Evolutionary conservation across 495 filamentous ascomycete genomes (phyloP).

Genomic region (Hypoxylon rickii): DNA sequence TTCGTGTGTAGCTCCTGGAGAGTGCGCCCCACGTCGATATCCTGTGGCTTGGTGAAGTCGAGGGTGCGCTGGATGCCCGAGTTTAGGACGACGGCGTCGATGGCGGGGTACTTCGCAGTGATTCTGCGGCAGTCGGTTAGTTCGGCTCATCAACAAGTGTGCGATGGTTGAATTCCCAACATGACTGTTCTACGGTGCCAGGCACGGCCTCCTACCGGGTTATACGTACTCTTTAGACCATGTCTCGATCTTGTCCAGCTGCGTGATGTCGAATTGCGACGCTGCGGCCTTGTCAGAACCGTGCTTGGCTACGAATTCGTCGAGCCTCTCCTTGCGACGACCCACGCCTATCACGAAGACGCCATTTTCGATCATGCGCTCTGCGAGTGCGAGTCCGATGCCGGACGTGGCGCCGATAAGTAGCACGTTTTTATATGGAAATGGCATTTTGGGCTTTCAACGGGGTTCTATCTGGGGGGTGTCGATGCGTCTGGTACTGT

Average conservation of each 20-base stretch:
- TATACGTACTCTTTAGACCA: constrained; percentile 63
- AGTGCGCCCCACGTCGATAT: constrained; percentile 57
- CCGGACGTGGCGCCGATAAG: constrained; percentile 73
- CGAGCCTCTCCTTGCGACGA: constrained; percentile 66
- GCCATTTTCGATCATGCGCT: constrained; percentile 64
- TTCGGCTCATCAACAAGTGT: too few species aligned
- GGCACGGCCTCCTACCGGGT: too few species aligned
- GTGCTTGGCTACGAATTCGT: constrained; percentile 63
- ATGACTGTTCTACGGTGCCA: too few species aligned
- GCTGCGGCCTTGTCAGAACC: constrained; percentile 57
- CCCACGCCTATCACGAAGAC: constrained; percentile 66
- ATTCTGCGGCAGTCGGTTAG: constrained; percentile 45
- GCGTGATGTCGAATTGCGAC: constrained; percentile 66
- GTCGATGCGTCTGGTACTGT: too few species aligned
- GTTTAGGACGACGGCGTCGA: constrained; percentile 63
- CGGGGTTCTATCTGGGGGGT: not conserved
- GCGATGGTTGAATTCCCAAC: too few species aligned
- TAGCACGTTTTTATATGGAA: constrained; percentile 70
- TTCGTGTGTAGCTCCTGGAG: constrained; percentile 67
- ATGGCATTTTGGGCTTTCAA: constrained; percentile 50
- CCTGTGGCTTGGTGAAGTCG: constrained; percentile 64
- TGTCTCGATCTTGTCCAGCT: constrained; percentile 59
- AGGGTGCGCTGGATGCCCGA: constrained; percentile 61
- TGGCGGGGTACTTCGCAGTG: constrained; percentile 57
- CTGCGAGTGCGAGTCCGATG: constrained; percentile 69